Evolutionary conservation across 1,284 basidiomycete species (phyloP).

Genomic region (Melampsora abietis-canadensis): DNA sequence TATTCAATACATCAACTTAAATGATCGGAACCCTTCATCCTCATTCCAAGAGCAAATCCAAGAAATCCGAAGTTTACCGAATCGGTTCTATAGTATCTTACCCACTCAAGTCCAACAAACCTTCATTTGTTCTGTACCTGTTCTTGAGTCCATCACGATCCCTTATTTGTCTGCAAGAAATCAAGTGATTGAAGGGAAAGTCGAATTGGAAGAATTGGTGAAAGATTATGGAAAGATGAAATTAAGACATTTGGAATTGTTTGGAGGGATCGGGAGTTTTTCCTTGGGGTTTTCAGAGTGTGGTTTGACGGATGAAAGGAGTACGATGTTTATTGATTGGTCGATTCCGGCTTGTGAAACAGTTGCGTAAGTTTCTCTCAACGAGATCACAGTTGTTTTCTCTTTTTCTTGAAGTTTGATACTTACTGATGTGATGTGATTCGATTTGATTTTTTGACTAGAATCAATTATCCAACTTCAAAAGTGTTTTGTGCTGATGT

Average conservation of each 20-base stretch:
- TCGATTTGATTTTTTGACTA: neutral
- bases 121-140: neutral
- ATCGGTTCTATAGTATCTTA: conserved; percentile 24
- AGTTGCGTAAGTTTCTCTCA: neutral
- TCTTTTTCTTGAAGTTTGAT: no score
- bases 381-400: no score
- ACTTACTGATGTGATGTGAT: no score
- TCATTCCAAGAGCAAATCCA: no score
- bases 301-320: conserved; percentile 4
- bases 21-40: neutral
- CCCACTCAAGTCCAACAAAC: conserved; percentile 5
- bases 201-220: conserved; percentile 8
- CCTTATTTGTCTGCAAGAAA: no score
- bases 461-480: conserved; percentile 15
- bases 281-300: conserved; percentile 9
- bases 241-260: conserved; percentile 25
- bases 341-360: conserved; percentile 28
- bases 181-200: no score
- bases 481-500: conserved; percentile 31
- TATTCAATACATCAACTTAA: neutral
- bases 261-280: conserved; percentile 36
- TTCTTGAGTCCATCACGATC: no score
- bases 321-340: conserved; percentile 27
- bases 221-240: conserved; percentile 14
- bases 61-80: no score